Evolutionary conservation across 148 eudicot species (phyloP).

Genomic region (Silene conica): DNA sequence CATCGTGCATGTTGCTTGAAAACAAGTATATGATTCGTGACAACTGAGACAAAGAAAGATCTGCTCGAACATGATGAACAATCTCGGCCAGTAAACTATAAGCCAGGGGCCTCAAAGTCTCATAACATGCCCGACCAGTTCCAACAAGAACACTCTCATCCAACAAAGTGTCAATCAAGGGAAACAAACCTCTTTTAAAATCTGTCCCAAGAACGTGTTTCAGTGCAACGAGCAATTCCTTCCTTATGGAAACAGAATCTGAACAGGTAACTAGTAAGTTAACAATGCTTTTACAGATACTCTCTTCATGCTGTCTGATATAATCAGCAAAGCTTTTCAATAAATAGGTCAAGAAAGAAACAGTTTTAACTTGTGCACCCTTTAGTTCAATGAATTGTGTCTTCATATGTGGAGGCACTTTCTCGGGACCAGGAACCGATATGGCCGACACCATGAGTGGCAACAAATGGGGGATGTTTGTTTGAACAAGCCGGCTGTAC

Average conservation of each 20-base stretch:
- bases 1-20: slow-evolving; percentile 99
- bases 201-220: slow-evolving; percentile 97
- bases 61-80: slow-evolving; percentile 93
- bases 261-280: slow-evolving; percentile 97
- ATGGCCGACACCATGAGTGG: slow-evolving; percentile 94
- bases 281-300: slow-evolving; percentile 95
- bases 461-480: slow-evolving; percentile 85
- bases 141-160: slow-evolving; percentile 99
- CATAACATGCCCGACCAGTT: slow-evolving; percentile 94
- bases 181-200: slow-evolving; percentile 92
- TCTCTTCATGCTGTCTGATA: slow-evolving; percentile 92
- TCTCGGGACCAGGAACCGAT: slow-evolving; percentile 94
- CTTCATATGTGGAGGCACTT: slow-evolving; percentile 84
- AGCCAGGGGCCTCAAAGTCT: slow-evolving; percentile 89
- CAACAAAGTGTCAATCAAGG: slow-evolving; percentile 84
- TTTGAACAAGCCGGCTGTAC: slow-evolving; percentile 92
- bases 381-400: slow-evolving; percentile 79
- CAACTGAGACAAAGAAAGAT: slow-evolving; percentile 87
- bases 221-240: slow-evolving; percentile 88
- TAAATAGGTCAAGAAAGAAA: slow-evolving; percentile 90
- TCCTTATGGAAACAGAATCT: slow-evolving; percentile 90
- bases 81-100: slow-evolving; percentile 95
- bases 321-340: slow-evolving; percentile 92
- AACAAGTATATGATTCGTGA: slow-evolving; percentile 93
- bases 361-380: slow-evolving; percentile 98